Base-by-base conservation (phyloP, 129 eudicot species). In the Gnaphalium uliginosum region DNA sequence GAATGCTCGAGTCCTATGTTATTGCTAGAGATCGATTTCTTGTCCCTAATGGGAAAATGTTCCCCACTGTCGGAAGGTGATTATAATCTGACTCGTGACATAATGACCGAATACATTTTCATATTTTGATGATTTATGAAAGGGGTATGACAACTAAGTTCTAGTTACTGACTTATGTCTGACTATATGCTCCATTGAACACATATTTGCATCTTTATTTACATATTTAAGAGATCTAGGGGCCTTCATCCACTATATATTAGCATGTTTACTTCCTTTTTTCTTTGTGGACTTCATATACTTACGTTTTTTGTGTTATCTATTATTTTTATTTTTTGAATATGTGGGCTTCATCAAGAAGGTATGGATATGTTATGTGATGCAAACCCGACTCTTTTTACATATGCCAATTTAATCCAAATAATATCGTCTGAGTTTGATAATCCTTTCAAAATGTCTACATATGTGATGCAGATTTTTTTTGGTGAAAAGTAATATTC, bases 1-100 rank as follows among this genome's bases (percentile, higher is more conserved):
- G 99, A 81, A 95, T 95, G 99, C 81, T 95, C 57, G 99, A 95
- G 84, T 87, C 99, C 13, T 95, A 94, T 73, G 95, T 94, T 58
- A 94, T 94, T 88, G 99, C 99, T 67, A 89, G 97, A 85, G 97
- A 94, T 66, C 90, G 97, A 60, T 94, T 94, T 72, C 99, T 94
- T 69, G 89, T 87, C 51, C 94, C 96, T 59, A 90, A 84, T 73
- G 99, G 99, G 70, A 94, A 94, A 84, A 94, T 94, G 99, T 94
- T 90, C 73, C 97, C 99, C 14, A 85, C 90, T 21, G 74, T 95
- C 29, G 97, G 99, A 85, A 91, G 99, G 99, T 94, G 72, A 86
- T 76, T 64, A 21, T 32, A 51, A 18, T 10, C 43, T 50, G 13
- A 62, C 17, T 56, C 53, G 2, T 14, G 46, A 46, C 51, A 43